Conservation (phyloP, 2,329 filamentous ascomycete genomes). For the Nannizzia gypsea region DNA sequence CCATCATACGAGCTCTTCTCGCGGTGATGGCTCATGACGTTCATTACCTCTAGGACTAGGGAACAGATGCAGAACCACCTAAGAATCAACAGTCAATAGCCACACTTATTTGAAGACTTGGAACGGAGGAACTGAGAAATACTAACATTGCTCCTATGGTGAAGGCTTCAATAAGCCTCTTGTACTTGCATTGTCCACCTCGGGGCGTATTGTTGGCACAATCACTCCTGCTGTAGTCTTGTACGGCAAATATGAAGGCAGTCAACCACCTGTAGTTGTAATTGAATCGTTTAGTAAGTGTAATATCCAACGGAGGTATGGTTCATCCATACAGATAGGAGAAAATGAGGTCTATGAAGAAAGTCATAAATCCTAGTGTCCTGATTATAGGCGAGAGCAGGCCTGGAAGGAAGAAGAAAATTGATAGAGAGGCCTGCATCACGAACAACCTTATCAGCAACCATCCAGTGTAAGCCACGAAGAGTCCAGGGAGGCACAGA, state of each 20-base stretch:
- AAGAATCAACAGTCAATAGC: background rate
- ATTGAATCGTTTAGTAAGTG: background rate
- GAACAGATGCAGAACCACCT: conserved; percentile 1
- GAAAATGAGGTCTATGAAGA: conserved; percentile 34
- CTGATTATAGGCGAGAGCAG: conserved; percentile 33
- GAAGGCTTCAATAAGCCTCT: conserved; percentile 34
- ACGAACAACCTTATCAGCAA: background rate
- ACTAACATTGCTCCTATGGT: conserved; percentile 37
- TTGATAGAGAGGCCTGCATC: conserved; percentile 23
- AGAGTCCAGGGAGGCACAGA: conserved; percentile 16
- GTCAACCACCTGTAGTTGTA: conserved; percentile 33
- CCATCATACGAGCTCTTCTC: background rate
- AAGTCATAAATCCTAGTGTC: conserved; percentile 25
- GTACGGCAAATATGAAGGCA: conserved; percentile 37
- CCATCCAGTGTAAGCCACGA: background rate
- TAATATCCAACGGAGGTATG: background rate
- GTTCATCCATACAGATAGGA: conserved; percentile 32
- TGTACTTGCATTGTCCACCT: conserved; percentile 25
- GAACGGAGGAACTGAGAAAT: background rate
- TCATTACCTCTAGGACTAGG: background rate
- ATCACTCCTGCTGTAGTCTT: conserved; percentile 31
- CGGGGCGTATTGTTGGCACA: conserved; percentile 27
- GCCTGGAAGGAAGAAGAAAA: conserved; percentile 34
- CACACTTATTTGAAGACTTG: background rate
- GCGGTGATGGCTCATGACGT: background rate